Conservation (phyloP, 2,329 filamentous ascomycete species). For the Fusarium multiceps region DNA sequence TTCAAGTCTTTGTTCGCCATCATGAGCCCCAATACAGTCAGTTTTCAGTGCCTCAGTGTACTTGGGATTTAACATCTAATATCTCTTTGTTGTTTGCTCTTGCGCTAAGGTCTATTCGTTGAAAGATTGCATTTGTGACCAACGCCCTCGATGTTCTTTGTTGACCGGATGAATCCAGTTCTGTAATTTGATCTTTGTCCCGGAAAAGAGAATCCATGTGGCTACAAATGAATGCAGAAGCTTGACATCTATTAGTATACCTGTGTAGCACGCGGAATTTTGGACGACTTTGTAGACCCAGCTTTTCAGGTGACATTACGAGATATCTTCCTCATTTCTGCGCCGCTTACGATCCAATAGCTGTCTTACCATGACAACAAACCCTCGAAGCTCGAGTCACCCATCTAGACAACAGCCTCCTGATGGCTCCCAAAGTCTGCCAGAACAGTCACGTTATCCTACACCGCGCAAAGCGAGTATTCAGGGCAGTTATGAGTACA, state of each 20-base stretch:
- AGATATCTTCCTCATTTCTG: neutral
- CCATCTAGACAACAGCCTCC: neutral
- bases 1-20: conserved; percentile 19
- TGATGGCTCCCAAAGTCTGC: neutral
- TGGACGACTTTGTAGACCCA: neutral
- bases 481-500: conserved; percentile 10
- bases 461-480: neutral
- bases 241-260: neutral
- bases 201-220: neutral
- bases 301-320: neutral
- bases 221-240: neutral
- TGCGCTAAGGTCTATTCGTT: neutral
- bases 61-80: neutral
- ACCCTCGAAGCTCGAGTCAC: neutral
- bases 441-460: neutral
- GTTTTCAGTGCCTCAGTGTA: neutral
- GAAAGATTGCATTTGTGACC: neutral
- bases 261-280: neutral
- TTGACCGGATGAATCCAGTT: neutral
- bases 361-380: conserved; percentile 8
- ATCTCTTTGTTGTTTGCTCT: conserved; percentile 14
- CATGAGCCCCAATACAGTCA: no score
- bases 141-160: neutral
- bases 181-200: neutral
- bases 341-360: neutral